Base-by-base conservation (phyloP, 768 basidiomycete species). In the Clitopilus hobsonii region DNA sequence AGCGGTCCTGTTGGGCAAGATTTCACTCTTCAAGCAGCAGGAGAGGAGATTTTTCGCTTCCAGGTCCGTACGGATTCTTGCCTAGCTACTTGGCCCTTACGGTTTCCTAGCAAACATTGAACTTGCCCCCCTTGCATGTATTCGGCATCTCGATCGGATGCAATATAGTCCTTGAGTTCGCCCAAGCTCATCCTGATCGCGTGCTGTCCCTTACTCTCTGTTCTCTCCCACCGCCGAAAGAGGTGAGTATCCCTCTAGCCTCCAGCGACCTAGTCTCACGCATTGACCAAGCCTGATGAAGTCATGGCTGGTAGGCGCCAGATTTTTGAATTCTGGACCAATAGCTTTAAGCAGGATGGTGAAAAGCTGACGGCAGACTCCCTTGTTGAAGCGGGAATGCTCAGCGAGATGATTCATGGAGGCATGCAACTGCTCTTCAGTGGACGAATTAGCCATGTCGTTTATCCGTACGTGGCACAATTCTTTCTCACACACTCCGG, bases 131-230 rank as follows among this genome's bases (percentile, higher is more conserved):
- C 0, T 51, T 65, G 11, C 66, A 69, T 56, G 53, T 70, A 27
- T 67, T 70, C 27, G 67, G 63, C 5, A 47, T 67, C 3, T 60
- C 63, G 1, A 60, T 69, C 20, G 69, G 69, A 2, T 56, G 64
- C 11, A 58, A 60, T 26, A 58, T 68, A 22, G 63, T 58, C 25
- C 54, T 70, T 6, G 63, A 67, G 48, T 51, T 69, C 32, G 63
- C 69, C 7, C 41, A 58, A 24, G 23, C 32, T 3, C 59, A 63
- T 28, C 65, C 67, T 10, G 58, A 67, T 11, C 28, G 58, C 26
- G 60, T 65, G 6, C 54, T 62, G 20, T 65, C 67, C 20, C 58
- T 68, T 1, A 67, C 63, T 5, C 48, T 68, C 1, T 62, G 67
- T 8, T 67, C 66, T 1, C 65, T 65, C 6, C 61, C 63, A 18